These are phyloP conservation scores for Nothophaeocryptopus gaeumannii DNA, from an alignment of 2,329 filamentous ascomycete species.

Conservation along the genomic window DNA sequence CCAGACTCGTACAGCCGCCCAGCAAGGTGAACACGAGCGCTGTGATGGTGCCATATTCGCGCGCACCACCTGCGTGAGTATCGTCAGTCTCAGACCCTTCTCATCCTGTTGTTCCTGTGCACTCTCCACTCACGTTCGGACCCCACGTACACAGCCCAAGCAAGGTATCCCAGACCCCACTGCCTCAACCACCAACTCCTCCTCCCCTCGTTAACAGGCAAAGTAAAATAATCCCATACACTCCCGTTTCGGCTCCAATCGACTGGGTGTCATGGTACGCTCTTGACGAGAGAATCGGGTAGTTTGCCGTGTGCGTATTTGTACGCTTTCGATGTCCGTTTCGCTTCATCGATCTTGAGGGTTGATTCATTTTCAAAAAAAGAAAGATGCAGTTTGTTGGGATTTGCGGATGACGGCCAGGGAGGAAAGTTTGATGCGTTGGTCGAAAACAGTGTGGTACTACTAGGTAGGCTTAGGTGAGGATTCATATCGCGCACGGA, in stretches of 20 bases:
- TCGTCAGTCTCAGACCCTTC: background rate
- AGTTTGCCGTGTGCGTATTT: constrained; percentile 7
- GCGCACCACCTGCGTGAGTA: constrained; percentile 2
- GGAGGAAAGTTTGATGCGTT: constrained; percentile 2
- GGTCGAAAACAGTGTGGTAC: background rate
- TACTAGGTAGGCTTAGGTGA: no score
- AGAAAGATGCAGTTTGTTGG: background rate
- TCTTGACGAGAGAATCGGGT: background rate
- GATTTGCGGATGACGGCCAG: background rate
- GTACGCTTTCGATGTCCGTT: background rate
- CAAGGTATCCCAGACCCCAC: constrained; percentile 19
- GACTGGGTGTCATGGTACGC: constrained; percentile 1
- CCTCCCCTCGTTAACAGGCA: constrained; percentile 7
- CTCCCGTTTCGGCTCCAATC: constrained; percentile 10
- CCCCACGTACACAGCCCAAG: constrained; percentile 17
- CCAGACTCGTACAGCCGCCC: constrained; percentile 17
- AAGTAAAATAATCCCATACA: constrained; percentile 19
- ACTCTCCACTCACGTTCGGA: constrained; percentile 16
- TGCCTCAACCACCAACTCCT: constrained; percentile 21
- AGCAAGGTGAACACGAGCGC: constrained; percentile 15
- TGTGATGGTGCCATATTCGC: background rate
- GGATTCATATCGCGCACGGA: no score
- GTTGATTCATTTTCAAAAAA: background rate
- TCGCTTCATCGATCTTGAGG: background rate
- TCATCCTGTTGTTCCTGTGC: background rate